Base-by-base conservation (phyloP, 2,329 filamentous ascomycete genomes). In the Tolypocladium sp. region DNA sequence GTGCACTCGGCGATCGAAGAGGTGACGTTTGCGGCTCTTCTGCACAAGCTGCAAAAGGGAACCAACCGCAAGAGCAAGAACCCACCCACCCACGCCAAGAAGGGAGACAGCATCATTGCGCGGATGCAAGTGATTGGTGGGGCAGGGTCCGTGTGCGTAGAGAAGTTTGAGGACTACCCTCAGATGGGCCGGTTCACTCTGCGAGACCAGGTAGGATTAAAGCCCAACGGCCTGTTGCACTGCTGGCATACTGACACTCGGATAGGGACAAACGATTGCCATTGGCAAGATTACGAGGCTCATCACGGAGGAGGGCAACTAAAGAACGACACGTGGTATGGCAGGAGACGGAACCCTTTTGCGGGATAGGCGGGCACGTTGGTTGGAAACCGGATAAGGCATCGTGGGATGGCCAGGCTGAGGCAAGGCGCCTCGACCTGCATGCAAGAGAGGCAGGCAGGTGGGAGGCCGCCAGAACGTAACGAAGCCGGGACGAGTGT, bases 271-370 rank as follows among this genome's bases (percentile, higher is more conserved):
- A 89, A 99, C 94, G 0, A 97, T 99, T 79, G 94, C 94, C 59
- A 99, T 99, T 78, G 94, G 94, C 70, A 99, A 99, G 84, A 95
- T 99, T 74, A 97, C 91, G 61, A 97, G 92, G 82, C 83, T 99
- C 63, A 80, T 85, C 67, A 77, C 70, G 9, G 73, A 77, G 3
- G 60, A 61, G 20, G 25, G 25, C 42, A 57, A 52, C 35, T 61
- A 55, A 55, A 53, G 30, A 35, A 20, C 30, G 33, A 20, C 20
- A 37, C 10, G 10, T 4, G 10, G 49, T 7, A 22, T 8, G 1
- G 49, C 49, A 52, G 17, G 49, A 33, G 49, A n/a, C 30, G 49
- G 20, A 52, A 52, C 12, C 4, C 42, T 46, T 6, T 33, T n/a
- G 49, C 9, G 49, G 10, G 30, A 13, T 4, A 12, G 49, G 49